Conservation (phyloP, 1,284 basidiomycete species). For the Singerocomus rubriflavus region DNA sequence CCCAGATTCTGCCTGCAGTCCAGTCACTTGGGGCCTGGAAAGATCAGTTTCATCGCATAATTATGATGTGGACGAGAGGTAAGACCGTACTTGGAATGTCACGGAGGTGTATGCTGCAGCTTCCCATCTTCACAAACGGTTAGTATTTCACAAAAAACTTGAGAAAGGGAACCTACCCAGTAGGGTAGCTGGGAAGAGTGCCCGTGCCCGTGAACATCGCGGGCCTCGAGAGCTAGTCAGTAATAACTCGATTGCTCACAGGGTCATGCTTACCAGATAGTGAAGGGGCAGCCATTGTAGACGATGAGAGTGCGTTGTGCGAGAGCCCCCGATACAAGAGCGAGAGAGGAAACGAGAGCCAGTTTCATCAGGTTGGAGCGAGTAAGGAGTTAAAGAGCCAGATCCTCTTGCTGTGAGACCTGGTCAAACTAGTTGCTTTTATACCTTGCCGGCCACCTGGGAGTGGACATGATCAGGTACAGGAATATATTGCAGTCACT, state of each 20-base stretch:
- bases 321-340: conserved; percentile 20
- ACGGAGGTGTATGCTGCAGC: conserved; percentile 24
- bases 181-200: conserved; percentile 21
- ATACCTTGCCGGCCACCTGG: conserved; percentile 4
- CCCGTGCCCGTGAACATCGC: conserved; percentile 31
- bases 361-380: conserved; percentile 15
- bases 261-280: conserved; percentile 33
- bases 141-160: background rate
- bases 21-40: conserved; percentile 30
- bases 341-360: conserved; percentile 20
- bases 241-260: background rate
- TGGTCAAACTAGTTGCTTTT: conserved; percentile 5
- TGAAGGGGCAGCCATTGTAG: conserved; percentile 38
- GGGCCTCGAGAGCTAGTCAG: conserved; percentile 22
- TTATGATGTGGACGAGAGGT: background rate
- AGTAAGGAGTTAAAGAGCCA: background rate
- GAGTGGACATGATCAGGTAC: background rate
- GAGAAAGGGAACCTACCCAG: conserved; percentile 17
- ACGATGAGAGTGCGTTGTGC: conserved; percentile 38
- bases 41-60: background rate
- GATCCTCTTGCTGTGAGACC: background rate
- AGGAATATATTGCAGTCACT: background rate
- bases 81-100: conserved; percentile 25
- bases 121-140: conserved; percentile 21
- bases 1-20: conserved; percentile 33